These are phyloP conservation scores for Leccinum barrowsii DNA, from an alignment of 768 basidiomycete genomes.

Conservation along the genomic window DNA sequence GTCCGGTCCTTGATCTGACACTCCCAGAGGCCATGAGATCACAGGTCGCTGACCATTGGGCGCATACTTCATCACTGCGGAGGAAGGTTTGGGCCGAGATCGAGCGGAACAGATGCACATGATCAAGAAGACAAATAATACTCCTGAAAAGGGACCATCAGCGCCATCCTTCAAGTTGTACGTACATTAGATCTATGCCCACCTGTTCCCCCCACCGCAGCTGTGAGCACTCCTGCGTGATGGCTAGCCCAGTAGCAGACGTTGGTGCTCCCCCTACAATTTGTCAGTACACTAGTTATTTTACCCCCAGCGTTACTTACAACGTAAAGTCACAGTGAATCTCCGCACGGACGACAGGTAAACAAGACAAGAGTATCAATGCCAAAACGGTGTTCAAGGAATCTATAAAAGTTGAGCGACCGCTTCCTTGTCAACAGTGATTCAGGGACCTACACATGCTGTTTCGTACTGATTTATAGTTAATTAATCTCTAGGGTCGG, in stretches of 20 bases:
- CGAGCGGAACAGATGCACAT: not conserved
- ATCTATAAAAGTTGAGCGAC: conserved; percentile 2
- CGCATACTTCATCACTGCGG: not conserved
- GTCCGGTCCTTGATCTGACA: not conserved
- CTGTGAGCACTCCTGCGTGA: not conserved
- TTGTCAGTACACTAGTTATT: not conserved
- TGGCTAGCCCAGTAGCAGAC: conserved; percentile 9
- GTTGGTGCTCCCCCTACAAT: conserved; percentile 1
- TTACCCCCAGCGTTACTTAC: not conserved
- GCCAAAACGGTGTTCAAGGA: not conserved
- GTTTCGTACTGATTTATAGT: not conserved
- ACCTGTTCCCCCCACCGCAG: conserved; percentile 3
- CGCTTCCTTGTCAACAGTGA: not conserved
- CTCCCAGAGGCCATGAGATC: not conserved
- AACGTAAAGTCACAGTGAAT: conserved; percentile 5
- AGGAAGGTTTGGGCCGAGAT: not conserved
- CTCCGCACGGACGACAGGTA: conserved; percentile 13
- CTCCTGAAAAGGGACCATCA: conserved; percentile 2
- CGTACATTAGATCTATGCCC: not conserved
- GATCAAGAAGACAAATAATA: conserved; percentile 1
- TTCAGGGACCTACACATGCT: conserved; percentile 12
- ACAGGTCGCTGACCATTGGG: not conserved
- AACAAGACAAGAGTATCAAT: conserved; percentile 5
- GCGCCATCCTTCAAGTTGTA: not conserved
- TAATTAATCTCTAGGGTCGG: not conserved